These are phyloP conservation scores for Claviceps spartinae DNA, from an alignment of 2,329 filamentous ascomycete genomes.

Conservation along the genomic window DNA sequence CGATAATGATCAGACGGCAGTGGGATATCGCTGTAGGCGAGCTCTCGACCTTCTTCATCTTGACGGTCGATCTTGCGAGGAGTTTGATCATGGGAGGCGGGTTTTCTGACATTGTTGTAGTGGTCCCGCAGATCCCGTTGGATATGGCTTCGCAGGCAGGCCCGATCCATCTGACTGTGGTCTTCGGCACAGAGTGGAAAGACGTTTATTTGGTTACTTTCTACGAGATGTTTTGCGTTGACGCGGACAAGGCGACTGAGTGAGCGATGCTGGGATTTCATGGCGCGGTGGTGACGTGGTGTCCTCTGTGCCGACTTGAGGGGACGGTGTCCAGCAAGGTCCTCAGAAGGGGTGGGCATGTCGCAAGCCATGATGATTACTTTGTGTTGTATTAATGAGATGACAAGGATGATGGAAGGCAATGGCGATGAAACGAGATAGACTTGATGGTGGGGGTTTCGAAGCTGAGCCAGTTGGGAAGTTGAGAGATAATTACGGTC, in stretches of 20 bases:
- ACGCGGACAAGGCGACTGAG: slow-evolving; percentile 18
- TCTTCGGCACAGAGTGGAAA: slow-evolving; percentile 4
- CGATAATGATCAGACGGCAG: slow-evolving; percentile 23
- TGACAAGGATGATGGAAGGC: background rate
- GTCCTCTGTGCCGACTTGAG: background rate
- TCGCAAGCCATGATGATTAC: background rate
- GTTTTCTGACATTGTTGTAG: background rate
- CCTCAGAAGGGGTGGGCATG: background rate
- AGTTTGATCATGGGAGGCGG: background rate
- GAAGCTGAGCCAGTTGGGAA: too few relatives aligned
- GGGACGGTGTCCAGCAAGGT: background rate
- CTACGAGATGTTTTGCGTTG: slow-evolving; percentile 18
- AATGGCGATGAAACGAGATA: too few relatives aligned
- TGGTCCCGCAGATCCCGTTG: slow-evolving; percentile 5
- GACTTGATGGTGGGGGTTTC: background rate
- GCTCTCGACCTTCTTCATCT: slow-evolving; percentile 19
- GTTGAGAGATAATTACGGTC: too few relatives aligned
- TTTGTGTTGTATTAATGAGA: too few relatives aligned
- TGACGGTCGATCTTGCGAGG: slow-evolving; percentile 8
- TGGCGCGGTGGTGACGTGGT: slow-evolving; percentile 1
- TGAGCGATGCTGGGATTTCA: slow-evolving; percentile 3
- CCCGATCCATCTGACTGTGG: slow-evolving; percentile 11
- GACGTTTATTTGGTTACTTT: slow-evolving; percentile 6
- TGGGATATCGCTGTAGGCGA: slow-evolving; percentile 22
- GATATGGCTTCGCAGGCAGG: slow-evolving; percentile 7